These are phyloP conservation scores for Prunella vulgaris DNA, from an alignment of 257 asterid genomes.

Conservation along the genomic window DNA sequence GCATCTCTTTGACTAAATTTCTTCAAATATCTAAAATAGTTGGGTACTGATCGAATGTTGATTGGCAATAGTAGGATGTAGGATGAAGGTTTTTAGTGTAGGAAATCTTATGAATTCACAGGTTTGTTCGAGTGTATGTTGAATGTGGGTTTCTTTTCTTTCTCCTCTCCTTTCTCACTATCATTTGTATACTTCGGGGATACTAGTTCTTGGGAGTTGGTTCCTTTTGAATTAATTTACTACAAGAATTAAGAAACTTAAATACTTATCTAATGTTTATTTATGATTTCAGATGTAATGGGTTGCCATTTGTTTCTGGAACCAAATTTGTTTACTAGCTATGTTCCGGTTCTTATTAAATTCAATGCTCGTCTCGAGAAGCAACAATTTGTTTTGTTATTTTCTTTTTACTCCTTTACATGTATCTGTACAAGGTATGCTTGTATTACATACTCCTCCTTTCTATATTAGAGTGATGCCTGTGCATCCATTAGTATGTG, in stretches of 20 bases:
- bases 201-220: not conserved
- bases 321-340: not conserved
- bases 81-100: not conserved
- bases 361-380: slow-evolving; percentile 1
- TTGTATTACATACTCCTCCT: not conserved
- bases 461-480: not conserved
- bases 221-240: not conserved
- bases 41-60: not conserved
- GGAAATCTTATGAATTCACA: not conserved
- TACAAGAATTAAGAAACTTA: not conserved
- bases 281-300: slow-evolving; percentile 1
- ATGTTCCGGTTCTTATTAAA: not conserved
- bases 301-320: not conserved
- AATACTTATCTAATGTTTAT: not conserved
- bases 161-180: not conserved
- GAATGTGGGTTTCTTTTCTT: not conserved
- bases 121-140: not conserved
- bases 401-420: slow-evolving; percentile 4
- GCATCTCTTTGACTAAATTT: not conserved
- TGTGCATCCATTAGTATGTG: not conserved
- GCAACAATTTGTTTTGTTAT: not conserved
- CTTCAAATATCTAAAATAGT: not conserved
- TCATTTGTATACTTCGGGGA: not conserved
- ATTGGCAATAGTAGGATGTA: not conserved
- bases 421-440: slow-evolving; percentile 8